Percentiles rank a stretch among this genome's conserved stretches.
phyloP scores from a whole-genome alignment of 2,329 filamentous ascomycete species.

The Hirsutella rhossiliensis region DNA sequence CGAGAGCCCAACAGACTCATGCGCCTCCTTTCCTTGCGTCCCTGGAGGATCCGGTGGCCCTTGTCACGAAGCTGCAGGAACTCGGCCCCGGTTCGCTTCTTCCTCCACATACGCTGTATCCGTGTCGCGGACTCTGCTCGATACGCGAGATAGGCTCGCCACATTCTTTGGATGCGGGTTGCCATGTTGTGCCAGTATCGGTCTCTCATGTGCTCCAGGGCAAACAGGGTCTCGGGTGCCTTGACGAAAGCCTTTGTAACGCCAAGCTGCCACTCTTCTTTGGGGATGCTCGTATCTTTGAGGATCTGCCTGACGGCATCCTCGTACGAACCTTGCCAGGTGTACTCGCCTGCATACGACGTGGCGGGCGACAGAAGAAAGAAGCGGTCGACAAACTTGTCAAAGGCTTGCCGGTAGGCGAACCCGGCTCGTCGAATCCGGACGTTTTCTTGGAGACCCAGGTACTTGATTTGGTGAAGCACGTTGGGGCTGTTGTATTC shows the following conservation, averaged over 20 bases:
- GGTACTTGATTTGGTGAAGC: constrained; percentile 95
- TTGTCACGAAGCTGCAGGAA: constrained; percentile 81
- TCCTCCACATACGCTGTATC: constrained; percentile 92
- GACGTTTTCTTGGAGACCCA: constrained; percentile 98
- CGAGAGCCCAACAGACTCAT: constrained; percentile 87
- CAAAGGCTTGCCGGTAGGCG: constrained; percentile 91
- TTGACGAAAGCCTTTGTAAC: constrained; percentile 97
- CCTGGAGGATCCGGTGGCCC: constrained; percentile 69
- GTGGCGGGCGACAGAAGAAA: constrained; percentile 90
- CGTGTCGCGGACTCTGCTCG: constrained; percentile 83
- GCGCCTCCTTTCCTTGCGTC: constrained; percentile 80
- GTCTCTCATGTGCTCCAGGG: constrained; percentile 94
- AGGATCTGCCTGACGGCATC: constrained; percentile 85
- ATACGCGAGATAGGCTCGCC: constrained; percentile 91
- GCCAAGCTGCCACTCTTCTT: constrained; percentile 95
- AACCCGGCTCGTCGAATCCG: constrained; percentile 93
- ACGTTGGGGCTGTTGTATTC: constrained; percentile 92
- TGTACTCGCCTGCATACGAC: constrained; percentile 94
- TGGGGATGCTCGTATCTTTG: constrained; percentile 89
- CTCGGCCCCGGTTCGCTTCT: constrained; percentile 81
- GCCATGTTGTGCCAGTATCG: constrained; percentile 99
- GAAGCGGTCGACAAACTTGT: constrained; percentile 96
- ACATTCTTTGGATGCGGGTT: constrained; percentile 90
- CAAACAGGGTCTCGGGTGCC: constrained; percentile 91
- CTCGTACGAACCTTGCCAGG: constrained; percentile 80